Conservation (phyloP, 495 filamentous ascomycete genomes). For the Haplographium delicatum region DNA sequence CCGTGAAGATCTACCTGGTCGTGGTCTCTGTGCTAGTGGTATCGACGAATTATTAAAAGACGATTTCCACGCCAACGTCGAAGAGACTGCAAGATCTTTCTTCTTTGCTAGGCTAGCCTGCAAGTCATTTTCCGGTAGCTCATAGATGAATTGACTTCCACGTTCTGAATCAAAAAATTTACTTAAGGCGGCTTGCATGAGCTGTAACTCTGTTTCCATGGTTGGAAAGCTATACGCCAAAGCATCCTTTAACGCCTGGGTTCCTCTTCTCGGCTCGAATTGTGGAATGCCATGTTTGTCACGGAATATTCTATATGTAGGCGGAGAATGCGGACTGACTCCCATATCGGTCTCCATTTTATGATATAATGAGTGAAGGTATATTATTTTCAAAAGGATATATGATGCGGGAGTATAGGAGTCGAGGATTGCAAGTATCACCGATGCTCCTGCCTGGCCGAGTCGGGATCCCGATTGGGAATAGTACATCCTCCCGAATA, state of each 20-base stretch:
- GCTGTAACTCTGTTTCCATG: conserved; percentile 17
- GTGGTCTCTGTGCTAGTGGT: neutral
- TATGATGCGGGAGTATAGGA: too few species aligned
- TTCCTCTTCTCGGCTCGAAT: conserved; percentile 18
- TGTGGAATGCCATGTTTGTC: conserved; percentile 20
- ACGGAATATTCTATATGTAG: conserved; percentile 14
- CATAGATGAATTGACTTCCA: conserved; percentile 13
- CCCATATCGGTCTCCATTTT: conserved; percentile 3
- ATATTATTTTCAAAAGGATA: too few species aligned
- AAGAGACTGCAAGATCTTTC: conserved; percentile 3
- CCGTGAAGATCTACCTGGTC: conserved; percentile 1
- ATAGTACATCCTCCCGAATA: neutral
- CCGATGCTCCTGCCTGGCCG: neutral
- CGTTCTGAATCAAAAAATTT: conserved; percentile 18
- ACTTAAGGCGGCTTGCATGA: conserved; percentile 17
- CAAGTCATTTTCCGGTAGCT: conserved; percentile 14
- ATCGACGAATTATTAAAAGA: conserved; percentile 10
- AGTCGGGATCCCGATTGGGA: neutral
- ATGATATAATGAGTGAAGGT: neutral
- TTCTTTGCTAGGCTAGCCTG: conserved; percentile 13
- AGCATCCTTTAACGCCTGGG: conserved; percentile 17
- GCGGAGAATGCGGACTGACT: neutral
- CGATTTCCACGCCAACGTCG: neutral
- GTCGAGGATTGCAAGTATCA: neutral
- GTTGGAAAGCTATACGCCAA: conserved; percentile 11